Evolutionary conservation across 495 filamentous ascomycete genomes (phyloP).

Genomic region (Hypoxylon intermedium): DNA sequence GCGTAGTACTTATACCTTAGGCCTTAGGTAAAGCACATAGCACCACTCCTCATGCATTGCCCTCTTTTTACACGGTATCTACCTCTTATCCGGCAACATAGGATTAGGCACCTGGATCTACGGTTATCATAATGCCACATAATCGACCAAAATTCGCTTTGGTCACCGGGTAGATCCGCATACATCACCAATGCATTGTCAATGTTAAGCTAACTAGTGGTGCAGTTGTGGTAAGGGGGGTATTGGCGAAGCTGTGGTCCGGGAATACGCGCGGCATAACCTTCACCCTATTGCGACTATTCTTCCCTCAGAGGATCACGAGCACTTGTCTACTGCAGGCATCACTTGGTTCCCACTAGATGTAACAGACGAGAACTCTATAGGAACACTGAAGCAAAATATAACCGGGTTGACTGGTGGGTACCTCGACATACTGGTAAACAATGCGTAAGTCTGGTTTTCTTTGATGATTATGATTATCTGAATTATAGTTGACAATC

Average conservation of each 20-base stretch:
- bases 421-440: constrained; percentile 36
- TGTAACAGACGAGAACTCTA: constrained; percentile 35
- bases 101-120: too few relatives aligned
- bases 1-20: too few relatives aligned
- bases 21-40: too few relatives aligned
- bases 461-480: too few relatives aligned
- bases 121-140: too few relatives aligned
- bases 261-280: constrained; percentile 10
- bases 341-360: constrained; percentile 31
- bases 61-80: too few relatives aligned
- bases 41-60: too few relatives aligned
- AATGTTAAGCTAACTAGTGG: too few relatives aligned
- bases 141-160: too few relatives aligned
- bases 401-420: constrained; percentile 24
- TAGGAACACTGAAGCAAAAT: constrained; percentile 9
- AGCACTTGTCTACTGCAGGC: constrained; percentile 25
- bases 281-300: constrained; percentile 30
- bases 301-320: constrained; percentile 29
- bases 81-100: too few relatives aligned
- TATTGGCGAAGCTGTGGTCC: constrained; percentile 37
- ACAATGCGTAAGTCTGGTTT: constrained; percentile 44
- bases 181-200: too few relatives aligned
- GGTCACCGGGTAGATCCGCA: too few relatives aligned
- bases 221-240: constrained; percentile 38
- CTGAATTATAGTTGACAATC: background rate